phyloP scores from a whole-genome alignment of 805 yeast species.

The Vanderwaltozyma yarrowii region DNA sequence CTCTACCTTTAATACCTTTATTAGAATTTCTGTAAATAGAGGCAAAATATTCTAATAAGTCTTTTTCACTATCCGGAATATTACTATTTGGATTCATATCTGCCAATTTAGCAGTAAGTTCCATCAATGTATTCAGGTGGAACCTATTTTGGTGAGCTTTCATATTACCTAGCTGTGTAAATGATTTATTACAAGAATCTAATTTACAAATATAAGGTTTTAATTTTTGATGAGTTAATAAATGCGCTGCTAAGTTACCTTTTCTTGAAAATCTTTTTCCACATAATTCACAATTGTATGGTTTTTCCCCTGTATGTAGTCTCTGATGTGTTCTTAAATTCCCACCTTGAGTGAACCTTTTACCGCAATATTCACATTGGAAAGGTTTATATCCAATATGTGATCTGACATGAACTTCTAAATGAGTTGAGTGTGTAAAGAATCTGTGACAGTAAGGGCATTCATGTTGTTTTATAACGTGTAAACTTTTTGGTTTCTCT shows the following conservation, averaged over 20 bases:
- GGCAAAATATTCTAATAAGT: constrained; percentile 66
- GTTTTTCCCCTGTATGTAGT: constrained; percentile 87
- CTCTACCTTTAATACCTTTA: constrained; percentile 87
- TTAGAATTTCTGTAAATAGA: constrained; percentile 79
- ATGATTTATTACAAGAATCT: constrained; percentile 73
- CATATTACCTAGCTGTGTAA: constrained; percentile 86
- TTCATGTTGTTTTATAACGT: constrained; percentile 44
- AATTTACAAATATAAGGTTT: constrained; percentile 74
- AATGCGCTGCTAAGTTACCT: constrained; percentile 86
- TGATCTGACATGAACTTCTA: constrained; percentile 80
- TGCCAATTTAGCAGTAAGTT: constrained; percentile 57
- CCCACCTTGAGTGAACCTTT: constrained; percentile 84
- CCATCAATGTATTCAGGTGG: constrained; percentile 61
- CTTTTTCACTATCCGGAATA: constrained; percentile 54
- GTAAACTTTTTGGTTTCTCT: constrained; percentile 43
- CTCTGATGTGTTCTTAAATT: constrained; percentile 77
- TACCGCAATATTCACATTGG: constrained; percentile 67
- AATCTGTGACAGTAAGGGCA: constrained; percentile 71
- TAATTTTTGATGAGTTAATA: constrained; percentile 66
- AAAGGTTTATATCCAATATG: constrained; percentile 84
- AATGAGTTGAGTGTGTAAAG: constrained; percentile 83
- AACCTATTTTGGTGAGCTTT: constrained; percentile 91
- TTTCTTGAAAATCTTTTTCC: constrained; percentile 73
- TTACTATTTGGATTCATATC: constrained; percentile 42
- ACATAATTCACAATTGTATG: constrained; percentile 72